A percentile compares a stretch with the other conserved stretches of the same genome.
Conservation (phyloP, 768 basidiomycete species). For the Boletus reticuloceps region DNA sequence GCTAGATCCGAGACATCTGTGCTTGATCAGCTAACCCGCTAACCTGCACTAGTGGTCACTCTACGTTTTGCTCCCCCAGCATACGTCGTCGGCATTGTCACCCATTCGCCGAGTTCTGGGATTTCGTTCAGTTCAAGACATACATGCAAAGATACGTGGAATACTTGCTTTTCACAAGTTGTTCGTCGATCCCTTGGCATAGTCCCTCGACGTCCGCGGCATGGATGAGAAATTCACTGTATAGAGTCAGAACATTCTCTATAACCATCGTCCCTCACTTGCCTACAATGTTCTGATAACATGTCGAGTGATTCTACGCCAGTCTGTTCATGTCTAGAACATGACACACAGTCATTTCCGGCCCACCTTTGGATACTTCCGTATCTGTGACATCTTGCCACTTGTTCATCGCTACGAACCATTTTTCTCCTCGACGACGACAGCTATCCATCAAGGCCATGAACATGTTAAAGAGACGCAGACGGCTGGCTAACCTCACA, state of each 20-base stretch:
- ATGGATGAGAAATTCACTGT: slow-evolving; percentile 90
- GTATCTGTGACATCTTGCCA: slow-evolving; percentile 97
- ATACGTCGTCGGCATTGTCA: slow-evolving; percentile 88
- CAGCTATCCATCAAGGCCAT: slow-evolving; percentile 53
- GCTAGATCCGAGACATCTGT: slow-evolving; percentile 78
- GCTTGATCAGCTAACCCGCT: slow-evolving; percentile 1
- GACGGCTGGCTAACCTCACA: slow-evolving; percentile 62
- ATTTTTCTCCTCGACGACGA: slow-evolving; percentile 67
- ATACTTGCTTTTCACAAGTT: slow-evolving; percentile 71
- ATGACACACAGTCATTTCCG: background rate
- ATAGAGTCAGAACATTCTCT: slow-evolving; percentile 12
- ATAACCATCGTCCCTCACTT: slow-evolving; percentile 6
- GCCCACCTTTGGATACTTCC: slow-evolving; percentile 78
- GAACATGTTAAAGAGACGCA: background rate
- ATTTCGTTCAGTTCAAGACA: slow-evolving; percentile 9
- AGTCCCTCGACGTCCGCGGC: slow-evolving; percentile 99
- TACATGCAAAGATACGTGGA: background rate
- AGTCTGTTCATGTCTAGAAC: background rate
- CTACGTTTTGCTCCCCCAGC: slow-evolving; percentile 93
- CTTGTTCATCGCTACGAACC: slow-evolving; percentile 98
- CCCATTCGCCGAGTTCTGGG: slow-evolving; percentile 88
- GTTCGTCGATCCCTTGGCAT: slow-evolving; percentile 93
- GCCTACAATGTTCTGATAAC: slow-evolving; percentile 83
- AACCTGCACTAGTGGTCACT: background rate
- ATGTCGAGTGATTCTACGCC: slow-evolving; percentile 71